Percentiles rank a stretch among this genome's conserved stretches.
Conservation (phyloP, 768 basidiomycete genomes). For the Termitomyces sp. region DNA sequence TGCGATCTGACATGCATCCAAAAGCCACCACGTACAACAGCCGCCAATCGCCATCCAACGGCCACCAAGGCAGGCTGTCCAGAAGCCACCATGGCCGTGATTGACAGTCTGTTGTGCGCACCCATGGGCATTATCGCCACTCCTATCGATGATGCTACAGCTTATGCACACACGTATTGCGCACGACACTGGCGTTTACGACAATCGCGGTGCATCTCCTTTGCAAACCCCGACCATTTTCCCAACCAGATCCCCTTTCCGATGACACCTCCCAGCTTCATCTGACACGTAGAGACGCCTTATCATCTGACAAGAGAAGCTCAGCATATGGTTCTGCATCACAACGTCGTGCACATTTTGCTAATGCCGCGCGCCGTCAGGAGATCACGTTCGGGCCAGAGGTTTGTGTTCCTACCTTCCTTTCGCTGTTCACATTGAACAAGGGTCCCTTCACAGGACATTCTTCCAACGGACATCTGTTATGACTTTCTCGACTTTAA, state of each 20-base stretch:
- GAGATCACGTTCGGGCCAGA: conserved; percentile 59
- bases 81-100: too few species aligned
- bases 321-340: conserved; percentile 2
- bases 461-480: conserved; percentile 75
- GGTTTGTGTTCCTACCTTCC: conserved; percentile 19
- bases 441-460: conserved; percentile 40
- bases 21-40: too few species aligned
- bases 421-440: background rate
- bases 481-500: conserved; percentile 79
- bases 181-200: background rate
- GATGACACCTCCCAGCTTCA: conserved; percentile 58
- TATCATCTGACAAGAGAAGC: conserved; percentile 5
- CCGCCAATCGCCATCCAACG: too few species aligned
- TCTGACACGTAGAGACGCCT: conserved; percentile 19
- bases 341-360: conserved; percentile 45
- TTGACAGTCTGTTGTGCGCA: conserved; percentile 27
- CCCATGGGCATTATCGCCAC: conserved; percentile 91
- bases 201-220: background rate
- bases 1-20: too few species aligned
- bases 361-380: conserved; percentile 46
- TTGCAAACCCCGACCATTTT: conserved; percentile 27
- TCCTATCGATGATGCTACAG: conserved; percentile 80
- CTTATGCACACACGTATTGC: conserved; percentile 40
- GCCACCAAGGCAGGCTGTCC: too few species aligned
- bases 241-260: conserved; percentile 37